Base-by-base conservation (phyloP, 257 asterid species). In the Penstemon newberryi region DNA sequence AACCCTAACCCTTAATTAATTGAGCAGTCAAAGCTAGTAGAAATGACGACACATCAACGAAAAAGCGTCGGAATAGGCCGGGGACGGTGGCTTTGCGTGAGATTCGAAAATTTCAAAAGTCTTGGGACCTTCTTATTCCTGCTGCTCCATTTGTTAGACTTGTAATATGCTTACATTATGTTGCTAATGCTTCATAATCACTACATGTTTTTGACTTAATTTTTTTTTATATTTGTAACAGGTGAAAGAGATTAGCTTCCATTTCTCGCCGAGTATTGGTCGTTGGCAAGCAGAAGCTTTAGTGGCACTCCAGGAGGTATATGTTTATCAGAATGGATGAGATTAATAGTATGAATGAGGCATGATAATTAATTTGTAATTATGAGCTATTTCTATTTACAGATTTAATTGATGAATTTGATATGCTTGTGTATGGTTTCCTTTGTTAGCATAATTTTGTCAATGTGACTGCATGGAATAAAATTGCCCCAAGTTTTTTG, bases 231-330 rank as follows among this genome's bases (percentile, higher is more conserved):
- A 57, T 11, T 7, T 60, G 19, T 63, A 56, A 73, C 88, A 94
- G 97, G 99, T 94, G 52, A 94, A 11, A 81, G 99, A 94, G 77
- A 75, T 84, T 63, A 76, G 83, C 77, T n/a, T 33, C 76, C 63
- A 43, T 7, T 83, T 8, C 39, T 76, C 96, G 6, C 91, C 93
- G 13, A 73, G 8, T 25, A 46, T 91, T 63, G 12, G 63, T 41
- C 96, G 97, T 52, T 94, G 99, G 99, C 86, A 82, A 73, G 97
- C 96, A 47, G 96, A 94, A 85, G 96, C 95, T 57, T 70, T 94
- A 42, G 66, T 84, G 61, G 96, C 91, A 68, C 85, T 94, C 76
- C 99, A 91, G 75, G 97, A 94, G 99, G 99, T 94, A 91, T 41
- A 58, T 13, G 5, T 18, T 51, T 74, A 44, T 69, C 64, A 49